Conservation (phyloP, 192 early-diverging fungal species). For the Coemansia sp. region DNA sequence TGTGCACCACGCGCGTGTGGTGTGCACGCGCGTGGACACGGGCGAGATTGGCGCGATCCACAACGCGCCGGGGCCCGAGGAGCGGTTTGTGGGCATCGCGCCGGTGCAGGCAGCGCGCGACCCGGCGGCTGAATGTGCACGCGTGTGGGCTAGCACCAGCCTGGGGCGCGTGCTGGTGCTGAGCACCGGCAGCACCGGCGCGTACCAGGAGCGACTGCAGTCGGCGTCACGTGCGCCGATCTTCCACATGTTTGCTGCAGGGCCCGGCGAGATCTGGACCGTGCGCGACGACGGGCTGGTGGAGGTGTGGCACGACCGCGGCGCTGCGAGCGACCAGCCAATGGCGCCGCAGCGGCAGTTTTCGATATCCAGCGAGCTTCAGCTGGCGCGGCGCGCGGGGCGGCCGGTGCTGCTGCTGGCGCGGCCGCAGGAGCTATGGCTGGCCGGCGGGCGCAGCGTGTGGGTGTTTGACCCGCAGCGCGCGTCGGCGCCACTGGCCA, state of each 20-base stretch:
- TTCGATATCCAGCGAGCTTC: constrained; percentile 29
- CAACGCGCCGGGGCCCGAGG: constrained; percentile 45
- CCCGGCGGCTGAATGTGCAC: constrained; percentile 19
- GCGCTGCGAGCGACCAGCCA: constrained; percentile 11
- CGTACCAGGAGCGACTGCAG: constrained; percentile 22
- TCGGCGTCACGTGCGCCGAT: constrained; percentile 9
- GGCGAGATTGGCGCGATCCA: constrained; percentile 48
- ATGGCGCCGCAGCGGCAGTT: constrained; percentile 31
- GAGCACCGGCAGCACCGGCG: constrained; percentile 14
- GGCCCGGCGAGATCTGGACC: constrained; percentile 41
- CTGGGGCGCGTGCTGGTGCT: constrained; percentile 38
- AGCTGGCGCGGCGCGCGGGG: constrained; percentile 18
- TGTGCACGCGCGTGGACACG: constrained; percentile 42
- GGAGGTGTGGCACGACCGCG: constrained; percentile 40
- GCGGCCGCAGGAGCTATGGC: constrained; percentile 40
- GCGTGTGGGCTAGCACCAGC: constrained; percentile 37
- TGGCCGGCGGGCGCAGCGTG: constrained; percentile 33
- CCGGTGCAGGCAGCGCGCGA: constrained; percentile 27
- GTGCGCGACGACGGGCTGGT: constrained; percentile 38
- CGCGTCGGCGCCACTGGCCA: constrained; percentile 9
- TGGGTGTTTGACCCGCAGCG: constrained; percentile 41
- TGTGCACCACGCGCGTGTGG: constrained; percentile 37
- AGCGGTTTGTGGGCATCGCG: constrained; percentile 44
- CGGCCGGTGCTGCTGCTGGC: constrained; percentile 15
- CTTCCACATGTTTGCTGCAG: constrained; percentile 20